phyloP scores from a whole-genome alignment of 2,329 filamentous ascomycete species.

The Neonectria faginata region DNA sequence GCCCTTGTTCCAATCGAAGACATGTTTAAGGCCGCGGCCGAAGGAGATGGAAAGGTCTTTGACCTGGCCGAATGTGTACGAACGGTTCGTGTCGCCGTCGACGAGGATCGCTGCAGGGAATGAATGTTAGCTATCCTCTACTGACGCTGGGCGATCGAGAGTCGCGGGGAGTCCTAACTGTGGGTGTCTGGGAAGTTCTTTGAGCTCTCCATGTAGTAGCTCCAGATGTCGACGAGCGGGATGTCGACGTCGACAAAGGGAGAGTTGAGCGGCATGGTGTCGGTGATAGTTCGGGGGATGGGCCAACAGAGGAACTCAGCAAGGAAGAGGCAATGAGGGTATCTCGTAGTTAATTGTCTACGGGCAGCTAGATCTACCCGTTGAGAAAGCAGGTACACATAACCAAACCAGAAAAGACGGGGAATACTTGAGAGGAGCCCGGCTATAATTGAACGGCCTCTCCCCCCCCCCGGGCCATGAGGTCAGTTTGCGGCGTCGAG shows the following conservation, averaged over 20 bases:
- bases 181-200: slow-evolving; percentile 79
- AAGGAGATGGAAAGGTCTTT: slow-evolving; percentile 77
- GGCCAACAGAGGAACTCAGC: not conserved
- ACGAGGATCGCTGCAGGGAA: slow-evolving; percentile 75
- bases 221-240: slow-evolving; percentile 82
- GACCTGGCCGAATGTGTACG: slow-evolving; percentile 78
- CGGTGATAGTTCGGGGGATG: no score
- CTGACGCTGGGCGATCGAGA: not conserved
- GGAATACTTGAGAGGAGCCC: not conserved
- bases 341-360: not conserved
- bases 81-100: slow-evolving; percentile 75
- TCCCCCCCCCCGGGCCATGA: not conserved
- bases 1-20: slow-evolving; percentile 83
- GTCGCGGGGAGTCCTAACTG: slow-evolving; percentile 60
- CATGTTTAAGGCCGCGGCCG: slow-evolving; percentile 79
- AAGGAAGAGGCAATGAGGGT: not conserved
- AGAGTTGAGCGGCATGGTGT: slow-evolving; percentile 77
- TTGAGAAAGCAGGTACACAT: not conserved
- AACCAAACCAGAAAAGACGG: not conserved
- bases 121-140: slow-evolving; percentile 12
- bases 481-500: not conserved
- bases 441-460: not conserved
- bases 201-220: slow-evolving; percentile 78
- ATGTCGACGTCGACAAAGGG: slow-evolving; percentile 74
- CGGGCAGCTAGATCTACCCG: no score